phyloP scores from a whole-genome alignment of 768 basidiomycete genomes.

The Exsudoporus frostii region DNA sequence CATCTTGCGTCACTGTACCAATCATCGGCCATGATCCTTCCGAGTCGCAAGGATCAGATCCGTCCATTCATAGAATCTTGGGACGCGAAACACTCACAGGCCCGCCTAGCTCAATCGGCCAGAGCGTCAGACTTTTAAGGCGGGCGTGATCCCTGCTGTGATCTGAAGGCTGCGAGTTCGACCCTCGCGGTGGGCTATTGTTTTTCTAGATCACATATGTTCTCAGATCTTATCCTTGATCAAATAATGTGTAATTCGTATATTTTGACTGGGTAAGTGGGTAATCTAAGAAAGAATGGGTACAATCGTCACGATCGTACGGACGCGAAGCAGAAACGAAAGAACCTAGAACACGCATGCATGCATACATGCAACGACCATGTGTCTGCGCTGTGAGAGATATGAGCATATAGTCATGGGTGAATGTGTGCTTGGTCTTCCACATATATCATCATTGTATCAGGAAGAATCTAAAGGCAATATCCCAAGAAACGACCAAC shows the following conservation, averaged over 20 bases:
- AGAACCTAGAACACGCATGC: slow-evolving; percentile 8
- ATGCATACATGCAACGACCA: slow-evolving; percentile 7
- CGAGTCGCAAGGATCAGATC: too few relatives aligned
- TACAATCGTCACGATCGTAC: slow-evolving; percentile 19
- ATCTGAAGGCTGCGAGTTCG: slow-evolving; percentile 87
- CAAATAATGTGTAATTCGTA: background rate
- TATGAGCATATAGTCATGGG: slow-evolving; percentile 16
- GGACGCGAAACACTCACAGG: background rate
- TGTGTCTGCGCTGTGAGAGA: slow-evolving; percentile 3
- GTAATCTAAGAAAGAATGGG: slow-evolving; percentile 19
- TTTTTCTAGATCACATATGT: slow-evolving; percentile 5
- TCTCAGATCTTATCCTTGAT: background rate
- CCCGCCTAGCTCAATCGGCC: slow-evolving; percentile 63
- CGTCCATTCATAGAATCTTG: background rate
- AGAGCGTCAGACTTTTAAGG: slow-evolving; percentile 57
- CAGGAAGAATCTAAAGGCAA: slow-evolving; percentile 23
- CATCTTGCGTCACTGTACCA: too few relatives aligned
- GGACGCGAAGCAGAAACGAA: slow-evolving; percentile 10
- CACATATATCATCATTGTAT: slow-evolving; percentile 20
- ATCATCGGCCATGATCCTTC: too few relatives aligned
- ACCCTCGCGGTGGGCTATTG: slow-evolving; percentile 76
- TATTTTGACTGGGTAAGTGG: slow-evolving; percentile 10
- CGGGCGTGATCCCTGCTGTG: slow-evolving; percentile 21
- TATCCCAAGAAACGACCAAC: slow-evolving; percentile 29
- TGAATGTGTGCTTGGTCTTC: slow-evolving; percentile 16